Conservation (phyloP, 768 basidiomycete species). For the Kwoniella pini region DNA sequence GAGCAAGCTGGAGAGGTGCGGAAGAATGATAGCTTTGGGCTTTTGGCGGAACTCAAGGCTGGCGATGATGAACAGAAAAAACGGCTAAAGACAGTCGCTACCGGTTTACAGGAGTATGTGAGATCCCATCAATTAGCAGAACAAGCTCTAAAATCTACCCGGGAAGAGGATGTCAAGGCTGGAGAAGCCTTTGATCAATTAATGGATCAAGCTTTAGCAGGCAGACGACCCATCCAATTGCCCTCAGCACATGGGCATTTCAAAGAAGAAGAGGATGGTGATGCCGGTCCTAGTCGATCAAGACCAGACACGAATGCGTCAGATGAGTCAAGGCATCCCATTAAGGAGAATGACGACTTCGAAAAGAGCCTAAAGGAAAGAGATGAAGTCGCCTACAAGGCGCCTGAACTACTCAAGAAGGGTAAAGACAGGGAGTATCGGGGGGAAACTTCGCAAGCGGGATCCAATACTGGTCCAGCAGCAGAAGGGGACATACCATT, state of each 20-base stretch:
- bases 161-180: not conserved
- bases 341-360: too few species aligned
- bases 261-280: constrained; percentile 9
- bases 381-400: constrained; percentile 21
- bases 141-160: not conserved
- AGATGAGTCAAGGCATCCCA: too few species aligned
- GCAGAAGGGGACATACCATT: constrained; percentile 4
- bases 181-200: not conserved
- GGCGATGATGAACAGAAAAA: too few species aligned
- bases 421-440: constrained; percentile 11
- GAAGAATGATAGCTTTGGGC: not conserved
- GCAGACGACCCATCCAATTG: not conserved
- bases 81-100: too few species aligned
- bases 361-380: constrained; percentile 1
- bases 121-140: not conserved
- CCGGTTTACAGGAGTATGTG: constrained; percentile 1
- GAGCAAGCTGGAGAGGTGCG: too few species aligned
- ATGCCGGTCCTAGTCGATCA: constrained; percentile 17
- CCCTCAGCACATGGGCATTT: not conserved
- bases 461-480: not conserved
- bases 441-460: not conserved
- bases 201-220: not conserved
- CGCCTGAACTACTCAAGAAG: constrained; percentile 24
- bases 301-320: constrained; percentile 7
- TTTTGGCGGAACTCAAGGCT: too few species aligned